phyloP scores from a whole-genome alignment of 345 rosid genomes.

The Eutrema yunnanense region DNA sequence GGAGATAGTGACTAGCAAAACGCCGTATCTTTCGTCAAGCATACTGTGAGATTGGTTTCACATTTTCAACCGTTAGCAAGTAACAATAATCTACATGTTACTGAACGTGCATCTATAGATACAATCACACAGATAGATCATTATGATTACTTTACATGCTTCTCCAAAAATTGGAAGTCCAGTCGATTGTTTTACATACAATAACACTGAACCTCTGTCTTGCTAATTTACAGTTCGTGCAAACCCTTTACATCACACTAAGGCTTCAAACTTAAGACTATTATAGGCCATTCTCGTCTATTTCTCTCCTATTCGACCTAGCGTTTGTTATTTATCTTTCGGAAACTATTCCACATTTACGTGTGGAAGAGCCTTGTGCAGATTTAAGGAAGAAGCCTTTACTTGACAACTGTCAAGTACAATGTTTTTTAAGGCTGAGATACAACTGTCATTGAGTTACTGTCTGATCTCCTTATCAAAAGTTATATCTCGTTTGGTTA shows the following conservation, averaged over 20 bases:
- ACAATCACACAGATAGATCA: background rate
- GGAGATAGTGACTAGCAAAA: background rate
- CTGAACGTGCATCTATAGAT: background rate
- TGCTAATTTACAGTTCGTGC: background rate
- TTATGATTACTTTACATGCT: background rate
- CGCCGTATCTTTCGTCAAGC: background rate
- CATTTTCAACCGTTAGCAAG: background rate
- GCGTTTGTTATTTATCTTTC: background rate
- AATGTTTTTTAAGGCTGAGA: background rate
- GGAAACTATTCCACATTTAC: background rate
- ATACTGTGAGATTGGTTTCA: background rate
- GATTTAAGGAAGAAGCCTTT: background rate
- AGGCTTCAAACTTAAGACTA: background rate
- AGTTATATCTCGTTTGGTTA: slow-evolving; percentile 7
- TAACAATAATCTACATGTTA: background rate
- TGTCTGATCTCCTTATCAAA: slow-evolving; percentile 2
- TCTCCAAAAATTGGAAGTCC: background rate
- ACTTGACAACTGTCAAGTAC: background rate
- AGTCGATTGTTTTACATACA: background rate
- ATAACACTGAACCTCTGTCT: background rate
- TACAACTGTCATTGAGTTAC: slow-evolving; percentile 1
- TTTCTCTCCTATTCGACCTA: background rate
- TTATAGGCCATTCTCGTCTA: background rate
- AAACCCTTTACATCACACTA: background rate
- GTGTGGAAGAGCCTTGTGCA: background rate